A percentile compares a stretch with the other conserved stretches of the same genome.
These are phyloP conservation scores for baker's yeast (Saccharomyces cerevisiae) DNA, from an alignment of 805 yeast genomes.

Conservation along the genomic window DNA sequence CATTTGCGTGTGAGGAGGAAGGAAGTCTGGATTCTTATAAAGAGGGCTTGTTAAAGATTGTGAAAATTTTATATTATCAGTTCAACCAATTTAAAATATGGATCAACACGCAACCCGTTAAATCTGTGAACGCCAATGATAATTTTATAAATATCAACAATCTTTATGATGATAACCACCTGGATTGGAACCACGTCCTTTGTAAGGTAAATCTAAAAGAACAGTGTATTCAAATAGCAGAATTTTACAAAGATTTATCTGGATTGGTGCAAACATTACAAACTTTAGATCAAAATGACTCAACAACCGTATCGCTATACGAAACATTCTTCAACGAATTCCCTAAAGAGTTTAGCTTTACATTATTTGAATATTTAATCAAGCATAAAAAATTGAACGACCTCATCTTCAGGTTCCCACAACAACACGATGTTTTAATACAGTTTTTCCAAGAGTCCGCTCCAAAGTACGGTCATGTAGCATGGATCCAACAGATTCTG, in stretches of 20 bases:
- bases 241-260: constrained; percentile 54
- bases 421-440: constrained; percentile 41
- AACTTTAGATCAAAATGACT: constrained; percentile 36
- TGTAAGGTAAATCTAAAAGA: constrained; percentile 41
- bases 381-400: constrained; percentile 42
- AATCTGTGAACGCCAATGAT: constrained; percentile 11
- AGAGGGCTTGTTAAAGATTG: constrained; percentile 29
- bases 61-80: constrained; percentile 36
- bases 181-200: constrained; percentile 53
- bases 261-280: constrained; percentile 45
- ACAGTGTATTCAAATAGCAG: constrained; percentile 56
- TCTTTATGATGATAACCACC: constrained; percentile 21
- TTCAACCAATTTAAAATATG: constrained; percentile 31
- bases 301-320: constrained; percentile 25
- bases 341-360: constrained; percentile 61
- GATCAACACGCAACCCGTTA: constrained; percentile 16
- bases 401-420: constrained; percentile 49
- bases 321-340: constrained; percentile 48
- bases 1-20: constrained; percentile 16
- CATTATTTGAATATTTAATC: constrained; percentile 53
- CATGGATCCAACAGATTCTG: constrained; percentile 66
- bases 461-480: constrained; percentile 41
- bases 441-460: constrained; percentile 42
- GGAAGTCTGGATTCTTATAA: background rate
- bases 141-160: constrained; percentile 28